Conservation (phyloP, 257 asterid species). For the Przewalskia tangutica region DNA sequence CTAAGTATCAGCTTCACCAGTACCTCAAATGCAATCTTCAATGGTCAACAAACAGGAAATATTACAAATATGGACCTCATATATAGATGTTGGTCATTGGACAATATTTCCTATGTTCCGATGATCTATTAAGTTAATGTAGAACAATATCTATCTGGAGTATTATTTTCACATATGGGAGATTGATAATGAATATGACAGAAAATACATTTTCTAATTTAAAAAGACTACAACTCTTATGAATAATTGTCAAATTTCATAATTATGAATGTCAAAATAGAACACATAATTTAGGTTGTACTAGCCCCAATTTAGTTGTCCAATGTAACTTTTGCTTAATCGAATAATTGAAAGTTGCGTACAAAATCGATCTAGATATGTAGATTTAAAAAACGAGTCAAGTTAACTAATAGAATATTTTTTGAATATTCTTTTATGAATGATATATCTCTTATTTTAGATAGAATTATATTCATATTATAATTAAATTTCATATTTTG, state of each 20-base stretch:
- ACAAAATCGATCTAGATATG: background rate
- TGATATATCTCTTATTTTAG: too few species aligned
- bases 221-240: background rate
- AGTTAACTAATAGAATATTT: too few species aligned
- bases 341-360: background rate
- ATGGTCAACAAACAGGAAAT: background rate
- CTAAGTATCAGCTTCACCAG: slow-evolving; percentile 64
- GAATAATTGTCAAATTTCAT: background rate
- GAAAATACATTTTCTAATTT: background rate
- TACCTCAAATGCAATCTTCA: slow-evolving; percentile 80
- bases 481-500: too few species aligned
- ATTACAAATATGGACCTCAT: background rate
- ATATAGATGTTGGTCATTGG: background rate
- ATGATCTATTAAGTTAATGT: background rate
- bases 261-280: background rate
- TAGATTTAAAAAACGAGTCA: too few species aligned
- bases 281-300: background rate
- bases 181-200: background rate
- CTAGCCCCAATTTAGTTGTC: background rate
- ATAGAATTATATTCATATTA: too few species aligned
- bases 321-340: background rate
- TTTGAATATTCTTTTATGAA: too few species aligned
- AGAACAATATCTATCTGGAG: background rate
- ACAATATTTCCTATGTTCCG: background rate
- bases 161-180: background rate